Evolutionary conservation across 768 basidiomycete genomes (phyloP).

Genomic region (Pulveroboletus ravenelii): DNA sequence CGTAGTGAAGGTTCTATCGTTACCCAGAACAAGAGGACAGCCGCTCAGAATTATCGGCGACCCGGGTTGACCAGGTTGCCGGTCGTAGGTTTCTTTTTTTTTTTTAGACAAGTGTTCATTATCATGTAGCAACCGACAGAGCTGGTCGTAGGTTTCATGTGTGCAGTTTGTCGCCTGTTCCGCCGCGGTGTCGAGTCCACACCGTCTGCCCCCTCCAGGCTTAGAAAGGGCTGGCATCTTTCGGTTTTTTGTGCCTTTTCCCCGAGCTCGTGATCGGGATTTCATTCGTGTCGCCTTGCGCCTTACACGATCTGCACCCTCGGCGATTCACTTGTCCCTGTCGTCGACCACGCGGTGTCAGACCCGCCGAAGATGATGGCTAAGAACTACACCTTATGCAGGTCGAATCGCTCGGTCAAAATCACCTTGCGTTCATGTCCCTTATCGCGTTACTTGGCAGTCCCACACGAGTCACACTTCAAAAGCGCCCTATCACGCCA

Average conservation of each 20-base stretch:
- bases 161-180: no score
- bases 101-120: no score
- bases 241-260: constrained; percentile 7
- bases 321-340: constrained; percentile 7
- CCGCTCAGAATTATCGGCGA: no score
- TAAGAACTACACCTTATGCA: constrained; percentile 8
- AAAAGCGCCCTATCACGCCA: not conserved
- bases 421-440: not conserved
- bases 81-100: no score
- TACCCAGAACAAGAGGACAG: no score
- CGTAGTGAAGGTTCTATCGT: no score
- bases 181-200: no score
- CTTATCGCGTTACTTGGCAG: constrained; percentile 5
- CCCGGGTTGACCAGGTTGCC: no score
- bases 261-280: constrained; percentile 8
- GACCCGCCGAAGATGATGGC: constrained; percentile 4
- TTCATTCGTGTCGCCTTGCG: constrained; percentile 1
- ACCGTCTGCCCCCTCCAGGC: no score
- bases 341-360: constrained; percentile 13
- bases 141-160: no score
- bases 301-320: constrained; percentile 2
- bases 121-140: no score
- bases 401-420: constrained; percentile 13
- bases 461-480: not conserved
- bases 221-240: no score